These are phyloP conservation scores for Mortierella sp. DNA, from an alignment of 371 early-diverging fungal species.

Conservation along the genomic window DNA sequence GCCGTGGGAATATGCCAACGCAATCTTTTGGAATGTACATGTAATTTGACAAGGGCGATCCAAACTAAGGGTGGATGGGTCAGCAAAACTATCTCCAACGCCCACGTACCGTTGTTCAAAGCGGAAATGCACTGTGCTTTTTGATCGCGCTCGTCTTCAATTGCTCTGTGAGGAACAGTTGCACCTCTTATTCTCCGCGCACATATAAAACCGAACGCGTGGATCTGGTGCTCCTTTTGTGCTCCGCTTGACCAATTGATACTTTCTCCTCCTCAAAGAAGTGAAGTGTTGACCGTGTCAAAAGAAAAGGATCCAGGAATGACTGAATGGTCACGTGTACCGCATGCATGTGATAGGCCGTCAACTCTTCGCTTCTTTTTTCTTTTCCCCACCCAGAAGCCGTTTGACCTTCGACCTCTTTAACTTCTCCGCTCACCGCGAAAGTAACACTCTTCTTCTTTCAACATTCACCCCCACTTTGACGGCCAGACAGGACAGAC, in stretches of 20 bases:
- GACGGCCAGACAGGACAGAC: neutral
- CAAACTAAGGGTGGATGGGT: neutral
- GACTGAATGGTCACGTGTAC: neutral
- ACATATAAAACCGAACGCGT: too few relatives aligned
- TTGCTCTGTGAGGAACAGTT: too few relatives aligned
- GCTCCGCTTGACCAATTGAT: neutral
- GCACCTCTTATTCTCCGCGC: too few relatives aligned
- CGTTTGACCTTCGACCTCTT: neutral
- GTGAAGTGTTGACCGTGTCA: too few relatives aligned
- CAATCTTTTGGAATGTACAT: neutral
- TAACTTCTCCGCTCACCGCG: constrained; percentile 8
- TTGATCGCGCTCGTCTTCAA: too few relatives aligned
- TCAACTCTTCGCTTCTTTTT: neutral
- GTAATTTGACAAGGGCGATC: too few relatives aligned
- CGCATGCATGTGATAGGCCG: constrained; percentile 1
- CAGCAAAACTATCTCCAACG: too few relatives aligned
- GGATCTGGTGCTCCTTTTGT: too few relatives aligned
- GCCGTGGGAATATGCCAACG: neutral
- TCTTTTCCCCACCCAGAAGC: neutral
- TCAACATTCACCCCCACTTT: neutral
- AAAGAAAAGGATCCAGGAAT: too few relatives aligned
- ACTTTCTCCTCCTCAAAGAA: too few relatives aligned
- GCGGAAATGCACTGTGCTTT: too few relatives aligned
- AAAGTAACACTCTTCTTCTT: neutral
- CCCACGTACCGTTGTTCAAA: too few relatives aligned